Conservation (phyloP, 345 rosid genomes). For the Ceriops decandra region DNA sequence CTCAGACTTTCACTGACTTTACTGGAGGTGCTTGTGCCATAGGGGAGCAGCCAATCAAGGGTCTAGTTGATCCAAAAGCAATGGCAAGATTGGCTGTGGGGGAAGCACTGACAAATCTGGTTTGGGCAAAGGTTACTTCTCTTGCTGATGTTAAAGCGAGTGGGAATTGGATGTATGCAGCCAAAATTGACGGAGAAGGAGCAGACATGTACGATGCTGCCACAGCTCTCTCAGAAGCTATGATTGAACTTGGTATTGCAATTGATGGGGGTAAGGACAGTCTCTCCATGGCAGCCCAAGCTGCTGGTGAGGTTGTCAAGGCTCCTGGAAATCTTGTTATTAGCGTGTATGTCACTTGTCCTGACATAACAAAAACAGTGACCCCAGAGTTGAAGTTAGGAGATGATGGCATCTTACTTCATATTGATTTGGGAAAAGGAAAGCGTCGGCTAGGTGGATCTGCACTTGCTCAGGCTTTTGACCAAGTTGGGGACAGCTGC, state of each 20-base stretch:
- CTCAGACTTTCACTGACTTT: slow-evolving; percentile 69
- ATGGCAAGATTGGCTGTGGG: slow-evolving; percentile 97
- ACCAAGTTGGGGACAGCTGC: slow-evolving; percentile 76
- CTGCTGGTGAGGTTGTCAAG: slow-evolving; percentile 77
- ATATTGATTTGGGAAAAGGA: slow-evolving; percentile 85
- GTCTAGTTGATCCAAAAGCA: slow-evolving; percentile 80
- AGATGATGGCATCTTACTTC: slow-evolving; percentile 64
- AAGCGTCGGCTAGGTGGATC: slow-evolving; percentile 84
- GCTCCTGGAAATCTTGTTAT: slow-evolving; percentile 96
- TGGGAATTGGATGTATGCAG: slow-evolving; percentile 99
- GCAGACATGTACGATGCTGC: slow-evolving; percentile 96
- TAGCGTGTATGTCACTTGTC: slow-evolving; percentile 78
- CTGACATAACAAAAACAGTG: slow-evolving; percentile 82
- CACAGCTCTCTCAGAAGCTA: slow-evolving; percentile 68
- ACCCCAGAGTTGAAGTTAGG: slow-evolving; percentile 85
- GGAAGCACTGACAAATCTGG: slow-evolving; percentile 89
- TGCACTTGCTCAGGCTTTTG: slow-evolving; percentile 82
- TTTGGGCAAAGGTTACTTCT: slow-evolving; percentile 88
- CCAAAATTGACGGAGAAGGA: slow-evolving; percentile 95
- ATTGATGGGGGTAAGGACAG: slow-evolving; percentile 97
- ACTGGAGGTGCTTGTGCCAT: slow-evolving; percentile 93
- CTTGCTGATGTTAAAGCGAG: slow-evolving; percentile 92
- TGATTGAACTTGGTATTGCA: slow-evolving; percentile 92
- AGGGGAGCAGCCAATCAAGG: slow-evolving; percentile 92
- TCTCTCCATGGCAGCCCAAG: slow-evolving; percentile 91